Evolutionary conservation across 2,329 filamentous ascomycete species (phyloP), one percentile per base, ranked within the genome.

Genomic region (Cyanodermella asteris): DNA sequence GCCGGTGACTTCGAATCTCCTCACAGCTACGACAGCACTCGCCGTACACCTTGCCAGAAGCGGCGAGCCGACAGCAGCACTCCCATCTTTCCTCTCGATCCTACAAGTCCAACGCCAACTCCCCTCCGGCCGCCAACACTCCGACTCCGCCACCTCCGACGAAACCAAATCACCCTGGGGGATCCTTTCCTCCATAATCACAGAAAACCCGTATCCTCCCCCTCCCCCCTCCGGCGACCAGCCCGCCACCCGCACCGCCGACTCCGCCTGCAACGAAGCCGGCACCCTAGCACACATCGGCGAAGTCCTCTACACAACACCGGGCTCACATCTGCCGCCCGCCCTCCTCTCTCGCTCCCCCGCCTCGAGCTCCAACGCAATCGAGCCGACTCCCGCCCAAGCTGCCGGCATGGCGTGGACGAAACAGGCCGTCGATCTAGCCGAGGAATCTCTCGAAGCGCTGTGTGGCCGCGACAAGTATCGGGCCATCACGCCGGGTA

Each of bases 211-310:
- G 20, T 91, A 81, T 41, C 81, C 84, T 0, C 46, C 66, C 0
- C 61, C 75, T 0, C 74, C 72, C 0, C 55, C 64, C 0, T 70
- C 76, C 24, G 82, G 82, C 27, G 64, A 73, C 23, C 50, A 63
- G 3, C 59, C 72, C 0, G 67, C 82, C 0, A 49, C 59, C 28
- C 72, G 77, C 23, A 64, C 63, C 28, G 42, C 66, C 7, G 55
- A 60, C 15, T 67, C 76, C 34, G 61, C 64, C 18, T 93, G 82
- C 46, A 73, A 87, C 35, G 82, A 93, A 47, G 80, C 81, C 3
- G 78, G 68, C 0, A 51, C 93, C 9, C 81, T 80, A 57, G 62
- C 81, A 13, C 87, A 91, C 47, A 84, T 94, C 33, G 84, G 84
- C 30, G 84, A 94, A 51, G 91, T 94, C 25, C 61, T 94, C 16